These are phyloP conservation scores for Orbilia ellipsospora DNA, from an alignment of 2,329 filamentous ascomycete species.

Conservation along the genomic window DNA sequence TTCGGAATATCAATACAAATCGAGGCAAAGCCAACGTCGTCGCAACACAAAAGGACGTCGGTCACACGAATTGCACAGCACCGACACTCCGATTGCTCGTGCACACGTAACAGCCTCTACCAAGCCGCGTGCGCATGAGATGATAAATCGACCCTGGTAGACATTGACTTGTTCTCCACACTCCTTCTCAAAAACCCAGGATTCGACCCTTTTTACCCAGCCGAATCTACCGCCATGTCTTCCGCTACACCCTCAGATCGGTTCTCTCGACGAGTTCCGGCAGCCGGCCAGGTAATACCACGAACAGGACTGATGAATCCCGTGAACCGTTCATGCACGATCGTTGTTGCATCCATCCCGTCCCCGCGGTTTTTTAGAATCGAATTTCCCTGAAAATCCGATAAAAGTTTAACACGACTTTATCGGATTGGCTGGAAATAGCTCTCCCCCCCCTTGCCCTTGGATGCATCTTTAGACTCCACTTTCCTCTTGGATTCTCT, in stretches of 20 bases:
- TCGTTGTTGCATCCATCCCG: not conserved
- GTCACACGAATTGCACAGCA: constrained; percentile 15
- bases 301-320: not conserved
- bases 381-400: constrained; percentile 33
- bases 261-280: constrained; percentile 30
- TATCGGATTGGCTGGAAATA: constrained; percentile 1
- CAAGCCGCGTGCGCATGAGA: constrained; percentile 4
- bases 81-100: constrained; percentile 5
- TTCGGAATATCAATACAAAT: no score
- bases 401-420: constrained; percentile 7
- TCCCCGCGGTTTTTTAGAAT: constrained; percentile 19
- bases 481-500: not conserved
- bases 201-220: constrained; percentile 31
- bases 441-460: constrained; percentile 2
- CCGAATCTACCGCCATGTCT: constrained; percentile 30
- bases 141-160: constrained; percentile 17
- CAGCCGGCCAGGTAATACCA: constrained; percentile 36
- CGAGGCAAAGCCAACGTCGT: constrained; percentile 14
- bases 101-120: no score
- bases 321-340: constrained; percentile 1
- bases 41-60: constrained; percentile 43
- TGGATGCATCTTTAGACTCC: constrained; percentile 10
- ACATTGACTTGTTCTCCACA: constrained; percentile 41
- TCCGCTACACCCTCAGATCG: constrained; percentile 42
- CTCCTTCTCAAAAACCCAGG: constrained; percentile 24